Evolutionary conservation across 2,329 filamentous ascomycete genomes (phyloP).

Genomic region (Venturia carpophila): DNA sequence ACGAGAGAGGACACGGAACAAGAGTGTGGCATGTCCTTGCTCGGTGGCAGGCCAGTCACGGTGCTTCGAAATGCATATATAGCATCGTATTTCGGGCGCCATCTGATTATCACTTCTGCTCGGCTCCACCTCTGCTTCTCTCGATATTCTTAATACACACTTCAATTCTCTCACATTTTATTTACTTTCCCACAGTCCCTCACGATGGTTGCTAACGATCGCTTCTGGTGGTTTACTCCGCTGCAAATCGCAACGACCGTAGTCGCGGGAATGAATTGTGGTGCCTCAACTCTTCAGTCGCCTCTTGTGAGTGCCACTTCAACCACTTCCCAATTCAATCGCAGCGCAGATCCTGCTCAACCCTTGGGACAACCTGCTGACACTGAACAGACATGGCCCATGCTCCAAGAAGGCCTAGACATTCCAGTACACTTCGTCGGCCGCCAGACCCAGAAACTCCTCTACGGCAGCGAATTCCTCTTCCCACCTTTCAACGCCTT

Average conservation of each 20-base stretch:
- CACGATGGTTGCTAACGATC: slow-evolving; percentile 1
- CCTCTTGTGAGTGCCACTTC: not conserved
- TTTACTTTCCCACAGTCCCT: not conserved
- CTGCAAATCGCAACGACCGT: slow-evolving; percentile 10
- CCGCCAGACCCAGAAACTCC: slow-evolving; percentile 1
- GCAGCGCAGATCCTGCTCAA: not conserved
- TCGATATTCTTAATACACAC: not conserved
- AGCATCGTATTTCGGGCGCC: not conserved
- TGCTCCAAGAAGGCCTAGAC: slow-evolving; percentile 2
- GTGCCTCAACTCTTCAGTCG: slow-evolving; percentile 3
- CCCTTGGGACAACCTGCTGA: not conserved
- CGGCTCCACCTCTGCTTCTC: not conserved
- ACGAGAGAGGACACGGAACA: not conserved
- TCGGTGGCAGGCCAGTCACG: not conserved
- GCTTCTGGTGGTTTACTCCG: slow-evolving; percentile 4
- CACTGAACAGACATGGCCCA: not conserved
- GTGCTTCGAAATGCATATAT: not conserved
- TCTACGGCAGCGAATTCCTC: slow-evolving; percentile 2
- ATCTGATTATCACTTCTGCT: no score
- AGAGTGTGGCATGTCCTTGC: slow-evolving; percentile 5
- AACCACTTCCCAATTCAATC: not conserved
- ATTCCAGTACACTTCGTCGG: not conserved
- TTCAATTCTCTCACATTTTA: not conserved
- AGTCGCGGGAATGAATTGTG: slow-evolving; percentile 8
- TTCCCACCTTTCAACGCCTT: slow-evolving; percentile 11